Evolutionary conservation across 1,139 yeast species (phyloP), one percentile per base, ranked within the genome.

Genomic region (Protomyces inundatus): DNA sequence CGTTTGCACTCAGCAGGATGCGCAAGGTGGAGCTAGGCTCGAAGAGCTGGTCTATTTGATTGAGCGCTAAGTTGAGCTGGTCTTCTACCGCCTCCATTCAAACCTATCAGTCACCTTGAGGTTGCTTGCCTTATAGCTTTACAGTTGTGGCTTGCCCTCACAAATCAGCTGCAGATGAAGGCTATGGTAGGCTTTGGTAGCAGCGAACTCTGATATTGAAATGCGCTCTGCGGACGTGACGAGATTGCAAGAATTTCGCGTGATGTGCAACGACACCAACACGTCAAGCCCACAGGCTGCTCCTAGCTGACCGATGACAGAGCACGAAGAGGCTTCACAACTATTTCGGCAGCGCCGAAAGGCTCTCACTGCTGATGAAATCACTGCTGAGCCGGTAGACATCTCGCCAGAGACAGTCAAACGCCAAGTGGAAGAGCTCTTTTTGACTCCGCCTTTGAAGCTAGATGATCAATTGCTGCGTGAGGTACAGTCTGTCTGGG

Each of bases 21-120:
- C 52, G 61, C 52, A 57, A 14, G 12, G 61, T 34, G 23, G 55
- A 23, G 30, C 55, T 37, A 30, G 61, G 61, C 40, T 57, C 61
- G 34, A 57, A 57, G n/a, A 57, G 55, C 39, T 16, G 14, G 52
- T 57, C 61, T 9, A 57, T 6, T 32, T 57, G 50, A 10, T 30
- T 42, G 4, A 42, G 32, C 16, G 48, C 48, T 4, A 42, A 30
- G 1, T 42, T 42, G 10, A 42, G 9, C 16, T 42, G 48, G 23
- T 16, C 6, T 4, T 42, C 48, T 14, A 30, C 48, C 10, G 48
- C 48, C 2, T 42, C 48, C 48, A 42, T 42, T n/a, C 2, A 14
- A 10, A 0, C 39, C 12, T 36, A 23, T 23, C 2, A 1, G 23
- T 23, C 23, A 1, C 23, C 23, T 23, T 23, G 23, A 23, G 23